These are phyloP conservation scores for Cordyceps fumosorosea DNA, from an alignment of 2,329 filamentous ascomycete species.

Conservation along the genomic window DNA sequence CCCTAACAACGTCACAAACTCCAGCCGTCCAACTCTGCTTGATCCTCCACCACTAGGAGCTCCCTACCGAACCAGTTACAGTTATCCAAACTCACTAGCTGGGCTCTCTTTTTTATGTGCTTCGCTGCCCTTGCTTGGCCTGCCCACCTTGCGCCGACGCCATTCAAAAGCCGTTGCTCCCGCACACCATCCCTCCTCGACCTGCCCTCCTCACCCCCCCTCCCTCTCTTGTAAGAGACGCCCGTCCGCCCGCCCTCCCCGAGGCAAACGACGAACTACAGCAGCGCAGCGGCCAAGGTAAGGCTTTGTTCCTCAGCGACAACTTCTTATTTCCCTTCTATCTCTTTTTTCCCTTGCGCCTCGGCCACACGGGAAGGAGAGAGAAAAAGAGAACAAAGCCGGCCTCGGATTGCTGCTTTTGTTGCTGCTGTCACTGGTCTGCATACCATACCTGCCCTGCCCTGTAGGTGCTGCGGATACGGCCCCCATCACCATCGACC, in stretches of 20 bases:
- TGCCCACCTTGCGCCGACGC: background rate
- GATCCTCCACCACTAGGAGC: background rate
- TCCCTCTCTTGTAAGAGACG: constrained; percentile 24
- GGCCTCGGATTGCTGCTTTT: background rate
- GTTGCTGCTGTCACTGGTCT: background rate
- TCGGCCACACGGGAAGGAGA: background rate
- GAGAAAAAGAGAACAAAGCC: background rate
- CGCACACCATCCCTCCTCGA: constrained; percentile 21
- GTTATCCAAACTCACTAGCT: background rate
- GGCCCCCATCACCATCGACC: constrained; percentile 5
- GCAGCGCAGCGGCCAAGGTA: background rate
- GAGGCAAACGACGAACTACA: constrained; percentile 12
- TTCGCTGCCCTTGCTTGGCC: background rate
- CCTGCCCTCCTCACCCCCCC: constrained; percentile 18
- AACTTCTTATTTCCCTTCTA: background rate
- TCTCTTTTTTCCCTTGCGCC: background rate
- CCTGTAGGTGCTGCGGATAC: background rate
- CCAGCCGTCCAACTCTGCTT: background rate
- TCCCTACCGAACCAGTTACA: background rate
- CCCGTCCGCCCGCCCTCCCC: constrained; percentile 15
- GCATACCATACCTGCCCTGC: background rate
- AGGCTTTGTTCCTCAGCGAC: constrained; percentile 2
- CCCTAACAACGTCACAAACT: constrained; percentile 28
- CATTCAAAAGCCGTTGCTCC: constrained; percentile 36
- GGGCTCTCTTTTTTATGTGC: constrained; percentile 8